A percentile compares a stretch with the other conserved stretches of the same genome.
phyloP scores from a whole-genome alignment of 2,329 filamentous ascomycete species.

The Leptographium flavum region DNA sequence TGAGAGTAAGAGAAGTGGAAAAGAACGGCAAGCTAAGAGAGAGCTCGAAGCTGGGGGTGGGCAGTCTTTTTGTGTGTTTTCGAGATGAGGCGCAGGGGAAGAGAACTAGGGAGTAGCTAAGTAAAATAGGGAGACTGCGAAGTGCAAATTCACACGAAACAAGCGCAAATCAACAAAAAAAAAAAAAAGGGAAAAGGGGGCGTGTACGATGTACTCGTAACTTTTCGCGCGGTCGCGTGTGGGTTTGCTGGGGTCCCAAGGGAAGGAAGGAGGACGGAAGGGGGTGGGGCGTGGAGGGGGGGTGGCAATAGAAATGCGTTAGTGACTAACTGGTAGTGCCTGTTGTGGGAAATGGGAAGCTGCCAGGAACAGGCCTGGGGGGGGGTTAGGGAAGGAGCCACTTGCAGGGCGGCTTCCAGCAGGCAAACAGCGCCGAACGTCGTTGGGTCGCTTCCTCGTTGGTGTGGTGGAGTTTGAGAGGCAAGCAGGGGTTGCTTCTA shows the following conservation, averaged over 20 bases:
- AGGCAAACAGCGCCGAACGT: not conserved
- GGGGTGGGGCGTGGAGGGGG: not conserved
- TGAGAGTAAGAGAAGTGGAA: conserved; percentile 2
- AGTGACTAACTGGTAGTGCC: conserved; percentile 4
- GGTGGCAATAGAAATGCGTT: conserved; percentile 1
- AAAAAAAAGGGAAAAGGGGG: conserved; percentile 1
- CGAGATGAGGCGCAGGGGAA: conserved; percentile 2
- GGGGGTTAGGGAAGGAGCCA: not conserved
- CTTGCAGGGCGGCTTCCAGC: conserved; percentile 6
- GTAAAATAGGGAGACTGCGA: not conserved
- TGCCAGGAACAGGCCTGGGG: conserved; percentile 6
- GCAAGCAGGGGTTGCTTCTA: conserved; percentile 6
- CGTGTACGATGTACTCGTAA: not conserved
- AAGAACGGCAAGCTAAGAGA: not conserved
- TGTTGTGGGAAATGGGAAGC: conserved; percentile 8
- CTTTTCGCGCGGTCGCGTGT: conserved; percentile 8
- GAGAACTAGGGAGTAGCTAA: not conserved
- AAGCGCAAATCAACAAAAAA: conserved; percentile 7
- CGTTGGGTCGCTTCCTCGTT: not conserved
- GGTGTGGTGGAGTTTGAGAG: not conserved
- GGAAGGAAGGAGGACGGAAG: not conserved
- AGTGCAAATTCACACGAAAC: conserved; percentile 8
- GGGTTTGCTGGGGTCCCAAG: conserved; percentile 4
- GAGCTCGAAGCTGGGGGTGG: conserved; percentile 3
- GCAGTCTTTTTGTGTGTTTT: conserved; percentile 9